Base-by-base conservation (phyloP, 2,329 filamentous ascomycete species). In the Cercospora sp. region DNA sequence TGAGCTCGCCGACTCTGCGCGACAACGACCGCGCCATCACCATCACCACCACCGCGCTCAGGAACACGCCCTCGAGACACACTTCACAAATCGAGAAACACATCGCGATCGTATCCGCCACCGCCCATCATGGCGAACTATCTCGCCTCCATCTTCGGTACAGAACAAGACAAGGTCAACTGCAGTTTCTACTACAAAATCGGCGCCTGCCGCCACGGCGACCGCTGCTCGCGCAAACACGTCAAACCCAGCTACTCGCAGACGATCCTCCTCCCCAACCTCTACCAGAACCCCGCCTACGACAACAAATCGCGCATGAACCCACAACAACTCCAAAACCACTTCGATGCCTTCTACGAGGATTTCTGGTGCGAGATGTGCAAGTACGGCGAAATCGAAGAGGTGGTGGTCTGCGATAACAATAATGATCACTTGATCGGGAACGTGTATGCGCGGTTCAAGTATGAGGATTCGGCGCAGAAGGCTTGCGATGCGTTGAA, bases 161-260 rank as follows among this genome's bases (percentile, higher is more conserved):
- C 95, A 32, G 95, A 99, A 87, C 95, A 98, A 82, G 95, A 99
- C 89, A 99, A 85, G 74, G 94, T 97, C 85, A 97, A 98, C 88
- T 97, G 95, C 88, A 95, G 91, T 67, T 99, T 99, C 88, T 99
- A 99, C 89, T 94, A 97, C 91, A 99, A 99, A 86, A 99, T 99
- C 82, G 95, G 95, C 80, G 95, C 95, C 65, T 99, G 95, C 86
- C 91, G 95, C 71, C 95, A 99, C 86, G 95, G 95, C 79, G 95
- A 99, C 84, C 92, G 95, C 78, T 99, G 95, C 87, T 96, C 92
- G 70, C 90, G 95, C 76, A 99, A 99, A 83, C 95, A 99, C 83
- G 95, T 99, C 85, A 99, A 99, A 85, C 95, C 95, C 0, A 97
- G 93, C 24, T 99, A 99, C 88, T 91, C 88, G 72, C 95, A 99